These are phyloP conservation scores for Linderina pennispora DNA, from an alignment of 192 early-diverging fungal genomes.

Conservation along the genomic window DNA sequence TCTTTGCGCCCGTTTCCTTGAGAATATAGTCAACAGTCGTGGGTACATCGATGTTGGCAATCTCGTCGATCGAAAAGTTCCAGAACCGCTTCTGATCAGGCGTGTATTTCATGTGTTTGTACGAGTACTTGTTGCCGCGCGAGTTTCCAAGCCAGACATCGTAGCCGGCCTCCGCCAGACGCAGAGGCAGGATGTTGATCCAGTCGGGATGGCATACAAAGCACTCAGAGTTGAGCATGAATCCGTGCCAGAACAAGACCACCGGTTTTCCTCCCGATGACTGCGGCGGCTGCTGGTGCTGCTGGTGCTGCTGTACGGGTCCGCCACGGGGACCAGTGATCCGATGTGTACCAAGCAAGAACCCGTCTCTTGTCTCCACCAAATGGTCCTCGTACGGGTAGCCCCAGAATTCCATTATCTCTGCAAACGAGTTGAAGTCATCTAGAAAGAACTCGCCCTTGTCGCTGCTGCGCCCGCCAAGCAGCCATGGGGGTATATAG, in stretches of 20 bases:
- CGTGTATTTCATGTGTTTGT: slow-evolving; percentile 66
- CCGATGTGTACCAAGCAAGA: slow-evolving; percentile 76
- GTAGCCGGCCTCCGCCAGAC: slow-evolving; percentile 83
- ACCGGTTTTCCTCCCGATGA: slow-evolving; percentile 55
- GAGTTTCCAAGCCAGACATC: slow-evolving; percentile 97
- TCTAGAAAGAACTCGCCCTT: slow-evolving; percentile 35
- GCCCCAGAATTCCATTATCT: slow-evolving; percentile 57
- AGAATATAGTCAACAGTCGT: slow-evolving; percentile 86
- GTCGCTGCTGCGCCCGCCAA: slow-evolving; percentile 22
- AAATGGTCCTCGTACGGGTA: slow-evolving; percentile 81
- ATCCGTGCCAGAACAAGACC: slow-evolving; percentile 91
- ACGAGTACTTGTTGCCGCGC: slow-evolving; percentile 91
- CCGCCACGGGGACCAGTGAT: slow-evolving; percentile 51
- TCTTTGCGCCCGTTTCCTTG: slow-evolving; percentile 66
- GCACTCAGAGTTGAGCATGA: slow-evolving; percentile 89
- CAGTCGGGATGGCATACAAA: slow-evolving; percentile 85
- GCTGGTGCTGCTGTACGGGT: too few species aligned
- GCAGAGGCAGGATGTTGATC: slow-evolving; percentile 68
- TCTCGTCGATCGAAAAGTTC: slow-evolving; percentile 93
- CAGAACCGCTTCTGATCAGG: slow-evolving; percentile 72
- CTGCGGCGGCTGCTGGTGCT: background rate
- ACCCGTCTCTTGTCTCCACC: slow-evolving; percentile 79
- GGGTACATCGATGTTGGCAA: slow-evolving; percentile 81
- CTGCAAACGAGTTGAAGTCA: slow-evolving; percentile 44
- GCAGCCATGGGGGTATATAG: slow-evolving; percentile 26